Evolutionary conservation across 129 eudicot genomes (phyloP), one percentile per base, ranked within the genome.

Genomic region (Escallonia rubra): DNA sequence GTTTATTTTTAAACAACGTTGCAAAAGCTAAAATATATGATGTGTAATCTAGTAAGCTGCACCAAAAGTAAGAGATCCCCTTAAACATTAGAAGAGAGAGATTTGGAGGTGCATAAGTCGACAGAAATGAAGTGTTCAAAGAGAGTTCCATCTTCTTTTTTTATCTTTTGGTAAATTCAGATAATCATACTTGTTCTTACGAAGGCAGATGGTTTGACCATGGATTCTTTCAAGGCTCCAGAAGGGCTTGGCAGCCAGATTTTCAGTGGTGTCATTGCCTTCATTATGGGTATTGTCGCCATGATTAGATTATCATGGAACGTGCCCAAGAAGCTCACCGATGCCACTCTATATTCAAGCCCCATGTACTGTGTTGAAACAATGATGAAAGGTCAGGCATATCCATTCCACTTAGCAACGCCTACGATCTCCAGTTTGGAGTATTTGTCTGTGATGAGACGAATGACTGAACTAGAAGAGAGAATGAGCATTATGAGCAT

Each of bases 391-490:
- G 41, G 58, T 41, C 74, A 66, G 67, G 4, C 71, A 59, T 23
- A n/a, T 38, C 34, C 64, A 54, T n/a, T 2, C 41, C 42, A 47
- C 5, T 34, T 59, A 9, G 65, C 78, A 7, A 64, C 43, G 13
- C 54, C 63, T 4, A 44, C 63, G 44, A 68, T 82, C 67, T 55
- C 84, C 2, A 73, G 23, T 12, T 58, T 43, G 0, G 89, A 83
- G 34, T 77, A 68, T 59, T 60, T 73, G 40, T 49, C 54, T 49
- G 73, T 83, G 76, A 66, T 83, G 74, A 83, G 73, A 43, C 77
- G 85, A 5, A 73, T 83, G 80, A 69, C 63, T 40, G 89, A 80
- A 4, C 57, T 83, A 46, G 89, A 83, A 52, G 89, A 77, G 48
- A 79, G 66, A 62, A 57, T 83, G n/a, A 57, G 34, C 41, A 38